Base-by-base conservation (phyloP, 2,329 filamentous ascomycete genomes). In the Ascochyta viciae-villosae region DNA sequence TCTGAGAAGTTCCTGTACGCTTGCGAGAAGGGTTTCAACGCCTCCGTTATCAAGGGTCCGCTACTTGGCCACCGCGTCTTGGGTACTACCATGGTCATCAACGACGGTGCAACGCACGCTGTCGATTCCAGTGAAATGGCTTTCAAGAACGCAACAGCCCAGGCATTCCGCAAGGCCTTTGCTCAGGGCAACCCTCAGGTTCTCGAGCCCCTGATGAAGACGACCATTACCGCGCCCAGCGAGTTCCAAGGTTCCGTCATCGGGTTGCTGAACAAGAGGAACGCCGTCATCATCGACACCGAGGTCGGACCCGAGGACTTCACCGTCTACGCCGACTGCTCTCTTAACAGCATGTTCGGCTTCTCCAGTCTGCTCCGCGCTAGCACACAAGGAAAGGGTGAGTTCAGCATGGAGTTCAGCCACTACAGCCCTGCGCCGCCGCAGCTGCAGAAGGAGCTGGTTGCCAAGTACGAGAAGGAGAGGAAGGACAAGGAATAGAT, bases 391-490 rank as follows among this genome's bases (percentile, higher is more conserved):
- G 95, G 95, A 60, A 99, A 99, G 84, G 95, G 95, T 70, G 95
- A 99, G 81, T 99, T 97, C 74, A 90, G 86, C 70, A 98, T 99
- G 95, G 95, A 99, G 80, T 99, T 99, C 73, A 95, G 90, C 77
- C 95, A 98, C 80, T 99, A 99, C 72, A 87, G 90, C 48, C 83
- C 92, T 47, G 92, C 95, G 56, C 90, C 93, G 44, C 86, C 87
- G 68, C 93, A 98, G 74, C 76, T 98, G 76, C 95, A 99, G 89
- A 89, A 85, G 77, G 88, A 90, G 74, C 77, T 91, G 45, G 80
- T 90, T 38, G 82, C 85, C 23, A 88, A 89, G 76, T 83, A 89
- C 69, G 81, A 88, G 71, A 90, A 90, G 80, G 82, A 83, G 61
- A 82, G 87, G 76, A 84, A 83, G 40, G 87, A 86, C 60, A 85